Evolutionary conservation across 2,329 filamentous ascomycete species (phyloP).

Genomic region (Colletotrichum orchidophilum): DNA sequence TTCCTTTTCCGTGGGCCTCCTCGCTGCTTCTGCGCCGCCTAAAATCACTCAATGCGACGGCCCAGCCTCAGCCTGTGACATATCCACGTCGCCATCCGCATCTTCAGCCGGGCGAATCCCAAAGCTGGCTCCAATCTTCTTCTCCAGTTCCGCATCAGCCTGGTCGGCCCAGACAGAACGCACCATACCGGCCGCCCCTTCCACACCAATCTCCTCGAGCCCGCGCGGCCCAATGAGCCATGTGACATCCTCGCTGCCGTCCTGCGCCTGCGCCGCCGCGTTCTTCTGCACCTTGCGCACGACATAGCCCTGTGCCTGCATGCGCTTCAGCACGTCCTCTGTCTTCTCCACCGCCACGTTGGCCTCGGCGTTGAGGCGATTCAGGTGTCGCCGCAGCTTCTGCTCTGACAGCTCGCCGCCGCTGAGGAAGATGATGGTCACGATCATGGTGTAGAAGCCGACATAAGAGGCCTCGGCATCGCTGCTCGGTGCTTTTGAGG

Average conservation of each 20-base stretch:
- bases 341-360: constrained; percentile 81
- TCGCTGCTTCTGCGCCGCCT: constrained; percentile 35
- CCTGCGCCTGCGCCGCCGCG: constrained; percentile 53
- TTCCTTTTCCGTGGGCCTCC: constrained; percentile 1
- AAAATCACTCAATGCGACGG: constrained; percentile 30
- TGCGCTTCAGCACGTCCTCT: constrained; percentile 76
- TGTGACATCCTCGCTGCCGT: constrained; percentile 79
- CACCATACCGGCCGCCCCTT: constrained; percentile 78
- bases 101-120: constrained; percentile 52
- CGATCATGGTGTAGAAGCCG: constrained; percentile 81
- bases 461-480: constrained; percentile 81
- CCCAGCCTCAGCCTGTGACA: constrained; percentile 18
- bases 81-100: constrained; percentile 36
- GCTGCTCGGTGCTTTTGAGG: constrained; percentile 71
- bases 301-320: constrained; percentile 87
- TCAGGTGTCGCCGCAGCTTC: constrained; percentile 80
- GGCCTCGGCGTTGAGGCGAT: constrained; percentile 77
- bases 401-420: constrained; percentile 79
- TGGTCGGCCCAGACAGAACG: constrained; percentile 64
- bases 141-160: constrained; percentile 63
- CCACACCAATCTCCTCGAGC: constrained; percentile 83
- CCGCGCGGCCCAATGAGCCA: constrained; percentile 88
- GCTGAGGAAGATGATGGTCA: constrained; percentile 79
- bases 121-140: constrained; percentile 69
- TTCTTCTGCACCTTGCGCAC: constrained; percentile 75